Conservation (phyloP, 1,284 basidiomycete genomes). For the Cutaneotrichosporon mucoides region DNA sequence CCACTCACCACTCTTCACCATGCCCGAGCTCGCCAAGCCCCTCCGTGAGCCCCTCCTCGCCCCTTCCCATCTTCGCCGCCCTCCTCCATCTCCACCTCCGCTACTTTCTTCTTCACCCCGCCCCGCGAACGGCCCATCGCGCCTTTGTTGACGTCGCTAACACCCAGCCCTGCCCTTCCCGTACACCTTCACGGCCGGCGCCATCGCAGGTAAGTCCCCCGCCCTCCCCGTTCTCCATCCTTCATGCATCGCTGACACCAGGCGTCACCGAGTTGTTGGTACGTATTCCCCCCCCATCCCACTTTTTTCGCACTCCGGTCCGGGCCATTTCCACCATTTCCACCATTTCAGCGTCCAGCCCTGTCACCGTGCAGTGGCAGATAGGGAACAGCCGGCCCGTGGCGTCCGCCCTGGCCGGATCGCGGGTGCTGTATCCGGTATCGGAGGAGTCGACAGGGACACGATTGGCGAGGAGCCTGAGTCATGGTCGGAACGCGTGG, state of each 20-base stretch:
- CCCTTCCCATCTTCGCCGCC: too few species aligned
- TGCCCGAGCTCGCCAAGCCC: slow-evolving; percentile 6
- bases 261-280: slow-evolving; percentile 73
- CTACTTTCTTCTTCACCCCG: neutral
- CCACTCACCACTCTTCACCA: neutral
- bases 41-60: slow-evolving; percentile 3
- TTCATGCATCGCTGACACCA: slow-evolving; percentile 12
- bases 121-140: neutral
- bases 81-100: neutral
- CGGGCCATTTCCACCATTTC: too few species aligned
- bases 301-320: too few species aligned
- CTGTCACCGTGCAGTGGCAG: too few species aligned
- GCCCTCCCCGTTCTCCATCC: too few species aligned
- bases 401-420: too few species aligned
- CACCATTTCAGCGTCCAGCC: too few species aligned
- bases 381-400: too few species aligned
- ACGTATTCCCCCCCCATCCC: slow-evolving; percentile 58
- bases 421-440: too few species aligned
- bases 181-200: slow-evolving; percentile 84
- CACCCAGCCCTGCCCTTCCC: slow-evolving; percentile 61
- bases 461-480: too few species aligned
- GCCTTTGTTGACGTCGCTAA: neutral
- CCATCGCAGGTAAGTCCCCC: slow-evolving; percentile 64
- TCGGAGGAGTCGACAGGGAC: too few species aligned
- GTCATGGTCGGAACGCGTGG: too few species aligned